Evolutionary conservation across 257 asterid genomes (phyloP).

Genomic region (Solanum piurae): DNA sequence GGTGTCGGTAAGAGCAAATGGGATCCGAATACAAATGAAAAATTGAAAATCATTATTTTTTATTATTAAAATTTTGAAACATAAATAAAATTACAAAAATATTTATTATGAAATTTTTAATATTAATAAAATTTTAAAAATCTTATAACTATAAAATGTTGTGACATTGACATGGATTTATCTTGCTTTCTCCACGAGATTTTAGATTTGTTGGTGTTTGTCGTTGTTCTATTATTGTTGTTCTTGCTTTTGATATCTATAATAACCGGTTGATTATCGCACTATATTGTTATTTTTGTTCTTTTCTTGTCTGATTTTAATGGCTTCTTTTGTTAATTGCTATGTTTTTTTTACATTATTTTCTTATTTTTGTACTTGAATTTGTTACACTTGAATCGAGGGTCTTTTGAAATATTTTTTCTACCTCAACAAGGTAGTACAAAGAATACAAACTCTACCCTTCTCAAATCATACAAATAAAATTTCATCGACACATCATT

Average conservation of each 20-base stretch:
- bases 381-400: too few species aligned
- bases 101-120: not conserved
- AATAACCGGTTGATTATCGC: rapidly evolving
- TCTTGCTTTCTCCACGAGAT: not conserved
- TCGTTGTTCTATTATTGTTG: not conserved
- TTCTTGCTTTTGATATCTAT: too few species aligned
- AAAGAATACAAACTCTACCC: too few species aligned
- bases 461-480: not conserved
- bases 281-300: too few species aligned
- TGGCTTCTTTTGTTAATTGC: not conserved
- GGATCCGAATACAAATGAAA: not conserved
- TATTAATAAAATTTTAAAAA: not conserved
- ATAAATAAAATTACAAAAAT: not conserved
- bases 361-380: too few species aligned
- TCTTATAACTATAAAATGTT: not conserved
- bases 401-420: too few species aligned
- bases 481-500: not conserved
- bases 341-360: too few species aligned
- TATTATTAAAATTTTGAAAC: not conserved
- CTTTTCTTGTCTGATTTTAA: too few species aligned
- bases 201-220: not conserved
- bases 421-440: not conserved
- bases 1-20: not conserved
- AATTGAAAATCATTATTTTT: not conserved
- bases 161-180: not conserved